Percentiles rank a stretch among this genome's conserved stretches.
phyloP scores from a whole-genome alignment of 2,329 filamentous ascomycete genomes.

The Aspergillus flavus region DNA sequence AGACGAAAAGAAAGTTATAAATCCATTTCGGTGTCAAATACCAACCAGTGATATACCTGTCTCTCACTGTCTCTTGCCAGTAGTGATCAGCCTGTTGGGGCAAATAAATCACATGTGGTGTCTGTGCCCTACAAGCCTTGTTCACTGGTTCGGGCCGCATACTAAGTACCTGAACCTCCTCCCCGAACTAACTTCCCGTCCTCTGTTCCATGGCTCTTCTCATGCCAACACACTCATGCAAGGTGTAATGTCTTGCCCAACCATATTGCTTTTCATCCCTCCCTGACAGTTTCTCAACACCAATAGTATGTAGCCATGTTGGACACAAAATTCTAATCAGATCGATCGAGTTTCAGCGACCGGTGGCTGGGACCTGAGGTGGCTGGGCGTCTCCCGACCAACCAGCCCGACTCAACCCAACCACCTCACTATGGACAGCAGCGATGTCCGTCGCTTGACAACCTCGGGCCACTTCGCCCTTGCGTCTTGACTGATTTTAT shows the following conservation, averaged over 20 bases:
- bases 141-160: neutral
- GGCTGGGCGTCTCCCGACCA: slow-evolving; percentile 17
- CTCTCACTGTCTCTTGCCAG: neutral
- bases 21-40: neutral
- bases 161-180: neutral
- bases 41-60: neutral
- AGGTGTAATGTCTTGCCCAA: slow-evolving; percentile 6
- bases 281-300: neutral
- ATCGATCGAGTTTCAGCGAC: slow-evolving; percentile 8
- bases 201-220: neutral
- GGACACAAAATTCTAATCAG: slow-evolving; percentile 2
- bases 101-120: neutral
- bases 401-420: slow-evolving; percentile 19
- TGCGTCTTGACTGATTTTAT: neutral
- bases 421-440: slow-evolving; percentile 12
- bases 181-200: neutral
- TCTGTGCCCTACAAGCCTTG: neutral
- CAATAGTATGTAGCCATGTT: slow-evolving; percentile 18
- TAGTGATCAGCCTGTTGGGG: neutral
- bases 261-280: slow-evolving; percentile 6
- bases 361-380: slow-evolving; percentile 22
- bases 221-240: slow-evolving; percentile 16
- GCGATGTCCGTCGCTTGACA: slow-evolving; percentile 3
- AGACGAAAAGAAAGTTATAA: neutral
- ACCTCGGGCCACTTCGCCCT: slow-evolving; percentile 7